These are phyloP conservation scores for Kwoniella heveanensis DNA, from an alignment of 768 basidiomycete genomes.

Conservation along the genomic window DNA sequence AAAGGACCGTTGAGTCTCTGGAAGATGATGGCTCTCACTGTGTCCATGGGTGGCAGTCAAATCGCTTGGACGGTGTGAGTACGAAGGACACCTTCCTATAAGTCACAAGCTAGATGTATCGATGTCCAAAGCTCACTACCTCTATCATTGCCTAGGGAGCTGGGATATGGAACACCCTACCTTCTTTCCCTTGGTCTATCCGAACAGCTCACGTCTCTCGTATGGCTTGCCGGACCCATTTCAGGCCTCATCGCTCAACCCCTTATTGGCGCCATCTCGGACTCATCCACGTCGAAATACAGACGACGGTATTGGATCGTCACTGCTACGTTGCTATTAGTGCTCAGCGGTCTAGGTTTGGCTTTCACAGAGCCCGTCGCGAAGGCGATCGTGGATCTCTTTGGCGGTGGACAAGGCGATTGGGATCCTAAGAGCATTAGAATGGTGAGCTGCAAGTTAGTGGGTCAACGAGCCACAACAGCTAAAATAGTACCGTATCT, in stretches of 20 bases:
- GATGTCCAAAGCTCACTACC: too few relatives aligned
- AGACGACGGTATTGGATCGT: slow-evolving; percentile 89
- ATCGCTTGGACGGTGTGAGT: slow-evolving; percentile 40
- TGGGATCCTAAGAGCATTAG: slow-evolving; percentile 77
- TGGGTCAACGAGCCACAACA: too few relatives aligned
- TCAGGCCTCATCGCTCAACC: slow-evolving; percentile 94
- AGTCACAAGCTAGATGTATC: too few relatives aligned
- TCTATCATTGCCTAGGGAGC: slow-evolving; percentile 28
- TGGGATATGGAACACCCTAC: slow-evolving; percentile 93
- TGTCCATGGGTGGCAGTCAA: slow-evolving; percentile 84
- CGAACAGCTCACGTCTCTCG: slow-evolving; percentile 86
- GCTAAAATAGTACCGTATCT: not conserved
- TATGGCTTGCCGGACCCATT: slow-evolving; percentile 87
- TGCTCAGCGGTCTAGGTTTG: slow-evolving; percentile 73
- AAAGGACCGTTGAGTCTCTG: slow-evolving; percentile 47
- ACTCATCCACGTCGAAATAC: slow-evolving; percentile 83
- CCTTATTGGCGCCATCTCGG: slow-evolving; percentile 96
- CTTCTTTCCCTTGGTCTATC: slow-evolving; percentile 76
- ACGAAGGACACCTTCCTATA: too few relatives aligned
- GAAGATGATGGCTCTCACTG: slow-evolving; percentile 58
- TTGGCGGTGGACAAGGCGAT: slow-evolving; percentile 75
- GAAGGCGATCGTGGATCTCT: slow-evolving; percentile 71
- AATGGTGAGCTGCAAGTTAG: slow-evolving; percentile 63
- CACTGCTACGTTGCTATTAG: slow-evolving; percentile 79
- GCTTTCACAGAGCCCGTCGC: slow-evolving; percentile 81